phyloP scores from a whole-genome alignment of 495 filamentous ascomycete species.

The Echria macrotheca region DNA sequence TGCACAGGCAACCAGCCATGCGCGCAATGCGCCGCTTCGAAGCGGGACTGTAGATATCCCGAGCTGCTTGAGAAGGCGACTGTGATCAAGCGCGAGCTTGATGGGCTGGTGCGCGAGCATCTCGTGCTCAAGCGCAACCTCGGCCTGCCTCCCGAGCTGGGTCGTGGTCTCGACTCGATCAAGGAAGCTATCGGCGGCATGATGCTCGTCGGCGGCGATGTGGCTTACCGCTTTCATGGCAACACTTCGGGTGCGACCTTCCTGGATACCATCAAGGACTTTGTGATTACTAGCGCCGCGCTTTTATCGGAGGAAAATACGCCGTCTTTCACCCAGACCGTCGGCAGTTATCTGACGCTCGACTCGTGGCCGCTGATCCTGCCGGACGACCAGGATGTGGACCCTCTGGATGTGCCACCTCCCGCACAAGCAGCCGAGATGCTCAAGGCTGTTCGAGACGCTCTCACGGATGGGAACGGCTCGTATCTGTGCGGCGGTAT shows the following conservation, averaged over 20 bases:
- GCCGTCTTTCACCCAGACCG: slow-evolving; percentile 20
- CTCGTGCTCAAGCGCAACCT: not conserved
- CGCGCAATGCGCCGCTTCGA: slow-evolving; percentile 23
- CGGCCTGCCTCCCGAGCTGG: too few species aligned
- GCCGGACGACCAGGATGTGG: slow-evolving; percentile 7
- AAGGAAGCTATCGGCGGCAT: slow-evolving; percentile 16
- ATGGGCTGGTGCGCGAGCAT: slow-evolving; percentile 15
- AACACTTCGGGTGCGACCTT: slow-evolving; percentile 36
- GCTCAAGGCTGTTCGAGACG: slow-evolving; percentile 22
- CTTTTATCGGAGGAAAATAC: slow-evolving; percentile 9
- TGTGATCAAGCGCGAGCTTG: slow-evolving; percentile 23
- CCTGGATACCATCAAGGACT: slow-evolving; percentile 32
- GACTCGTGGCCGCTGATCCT: slow-evolving; percentile 34
- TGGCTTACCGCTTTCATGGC: slow-evolving; percentile 30
- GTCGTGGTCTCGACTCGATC: too few species aligned
- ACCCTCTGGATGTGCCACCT: slow-evolving; percentile 24
- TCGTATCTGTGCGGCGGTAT: slow-evolving; percentile 28
- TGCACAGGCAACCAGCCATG: slow-evolving; percentile 38
- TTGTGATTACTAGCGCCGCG: slow-evolving; percentile 23
- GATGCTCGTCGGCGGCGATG: slow-evolving; percentile 31
- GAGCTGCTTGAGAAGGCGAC: slow-evolving; percentile 23
- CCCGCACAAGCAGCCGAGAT: slow-evolving; percentile 20
- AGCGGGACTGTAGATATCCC: slow-evolving; percentile 33
- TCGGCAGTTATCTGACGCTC: slow-evolving; percentile 35
- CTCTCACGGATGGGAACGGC: slow-evolving; percentile 29